Evolutionary conservation across 768 basidiomycete species (phyloP), one percentile per base, ranked within the genome.

Genomic region (Neoboletus magnificus): DNA sequence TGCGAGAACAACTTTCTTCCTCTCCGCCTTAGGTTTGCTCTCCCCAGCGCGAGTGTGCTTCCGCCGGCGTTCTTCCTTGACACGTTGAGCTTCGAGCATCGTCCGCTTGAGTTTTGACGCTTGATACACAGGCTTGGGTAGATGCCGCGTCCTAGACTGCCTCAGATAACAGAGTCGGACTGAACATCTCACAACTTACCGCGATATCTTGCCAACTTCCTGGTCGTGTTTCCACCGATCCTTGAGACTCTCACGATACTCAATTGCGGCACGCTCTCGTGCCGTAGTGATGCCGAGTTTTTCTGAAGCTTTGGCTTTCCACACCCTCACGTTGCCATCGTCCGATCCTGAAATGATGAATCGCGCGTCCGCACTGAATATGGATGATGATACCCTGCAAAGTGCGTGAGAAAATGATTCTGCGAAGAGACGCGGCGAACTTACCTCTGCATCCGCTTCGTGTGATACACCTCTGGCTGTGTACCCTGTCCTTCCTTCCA

Each of bases 401-500:
- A 27, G 13, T 16, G 13, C 16, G 1, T 54, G 36, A 62, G 37
- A 29, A 40, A 40, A 50, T 15, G 22, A 13, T 45, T 37, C 33
- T 35, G 16, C 16, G 5, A 37, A 30, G 35, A 44, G 13, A 11
- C 16, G 2, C 4, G 11, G 37, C 11, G 1, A 20, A 56, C 76
- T 37, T 48, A 92, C 91, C 94, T 83, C 72, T 98, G 97, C 97
- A 99, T 99, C 43, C 97, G 90, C 74, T 98, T 98, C 16, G 94
- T 96, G 71, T 98, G 96, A 67, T 98, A 99, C 8, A 94, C 87
- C 69, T 98, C 96, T 16, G 89, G 83, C 8, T 80, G 79, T 30
- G 83, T 83, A 0, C 95, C 94, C 40, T 79, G 82, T 27, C 89
- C 91, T 62, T 92, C 86, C 62, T 86, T 86, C 96, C 96, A 99